A percentile compares a stretch with the other conserved stretches of the same genome.
Evolutionary conservation across 2,329 filamentous ascomycete genomes (phyloP).

Genomic region (Xylaria polymorpha): DNA sequence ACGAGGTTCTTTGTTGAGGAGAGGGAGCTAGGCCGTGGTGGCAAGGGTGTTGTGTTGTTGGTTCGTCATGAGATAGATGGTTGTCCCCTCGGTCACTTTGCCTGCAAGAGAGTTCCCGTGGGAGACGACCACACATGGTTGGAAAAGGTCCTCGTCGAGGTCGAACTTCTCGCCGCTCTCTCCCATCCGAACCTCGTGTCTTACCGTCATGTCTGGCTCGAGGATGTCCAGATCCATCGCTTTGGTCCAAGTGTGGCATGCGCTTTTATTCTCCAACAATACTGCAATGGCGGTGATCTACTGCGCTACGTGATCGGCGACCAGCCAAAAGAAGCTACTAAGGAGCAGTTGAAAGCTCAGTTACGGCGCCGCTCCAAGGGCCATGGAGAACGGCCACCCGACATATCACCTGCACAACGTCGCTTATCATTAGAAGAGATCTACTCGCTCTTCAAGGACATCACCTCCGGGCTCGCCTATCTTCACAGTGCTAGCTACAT

Average conservation of each 20-base stretch:
- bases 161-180: conserved; percentile 89
- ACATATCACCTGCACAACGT: conserved; percentile 57
- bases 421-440: conserved; percentile 85
- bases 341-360: conserved; percentile 88
- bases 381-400: conserved; percentile 70
- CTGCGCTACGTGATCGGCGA: conserved; percentile 86
- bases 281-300: conserved; percentile 93
- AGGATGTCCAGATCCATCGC: conserved; percentile 83
- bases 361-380: conserved; percentile 85
- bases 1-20: conserved; percentile 93
- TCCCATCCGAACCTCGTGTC: conserved; percentile 96
- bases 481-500: conserved; percentile 93
- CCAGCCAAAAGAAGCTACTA: conserved; percentile 71
- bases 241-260: conserved; percentile 94
- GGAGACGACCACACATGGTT: conserved; percentile 95
- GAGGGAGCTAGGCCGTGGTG: conserved; percentile 84
- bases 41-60: conserved; percentile 94
- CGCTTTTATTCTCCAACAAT: conserved; percentile 96
- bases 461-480: conserved; percentile 90
- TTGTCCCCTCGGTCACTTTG: conserved; percentile 88
- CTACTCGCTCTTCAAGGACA: conserved; percentile 95
- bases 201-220: conserved; percentile 97
- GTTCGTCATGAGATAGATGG: conserved; percentile 93
- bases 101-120: conserved; percentile 96
- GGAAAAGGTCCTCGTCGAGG: conserved; percentile 92